phyloP scores from a whole-genome alignment of 768 basidiomycete genomes.

The Panaeolus cyanescens region DNA sequence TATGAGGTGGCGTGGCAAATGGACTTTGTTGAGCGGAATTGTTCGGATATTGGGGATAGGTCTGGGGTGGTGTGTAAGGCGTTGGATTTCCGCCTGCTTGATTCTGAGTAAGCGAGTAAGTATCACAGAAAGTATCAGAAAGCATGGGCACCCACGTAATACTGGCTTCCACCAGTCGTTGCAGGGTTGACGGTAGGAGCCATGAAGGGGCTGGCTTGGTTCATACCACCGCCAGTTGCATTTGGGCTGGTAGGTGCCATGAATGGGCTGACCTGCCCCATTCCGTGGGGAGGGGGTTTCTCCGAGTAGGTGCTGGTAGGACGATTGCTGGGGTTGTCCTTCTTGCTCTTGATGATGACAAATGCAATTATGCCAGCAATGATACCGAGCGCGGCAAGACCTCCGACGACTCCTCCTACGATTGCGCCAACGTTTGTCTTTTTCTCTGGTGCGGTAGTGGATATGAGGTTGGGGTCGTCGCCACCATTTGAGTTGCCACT shows the following conservation, averaged over 20 bases:
- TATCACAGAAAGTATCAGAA: background rate
- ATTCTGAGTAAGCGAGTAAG: background rate
- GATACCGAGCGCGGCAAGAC: conserved; percentile 45
- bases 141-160: conserved; percentile 36
- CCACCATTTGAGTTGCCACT: background rate
- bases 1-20: background rate
- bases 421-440: conserved; percentile 35
- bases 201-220: background rate
- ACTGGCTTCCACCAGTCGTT: background rate
- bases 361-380: conserved; percentile 31
- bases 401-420: conserved; percentile 63
- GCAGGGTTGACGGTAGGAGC: background rate
- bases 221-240: background rate
- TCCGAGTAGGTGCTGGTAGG: conserved; percentile 5
- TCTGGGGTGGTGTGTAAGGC: conserved; percentile 29
- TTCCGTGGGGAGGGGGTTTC: background rate
- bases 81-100: conserved; percentile 41
- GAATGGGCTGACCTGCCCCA: background rate
- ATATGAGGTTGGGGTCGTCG: background rate
- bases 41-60: background rate
- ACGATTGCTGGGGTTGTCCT: background rate
- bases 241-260: conserved; percentile 1
- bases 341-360: conserved; percentile 5
- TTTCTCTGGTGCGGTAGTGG: background rate
- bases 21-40: background rate